These are phyloP conservation scores for Boletus pseudo-olivaceus DNA, from an alignment of 768 basidiomycete species.

Conservation along the genomic window DNA sequence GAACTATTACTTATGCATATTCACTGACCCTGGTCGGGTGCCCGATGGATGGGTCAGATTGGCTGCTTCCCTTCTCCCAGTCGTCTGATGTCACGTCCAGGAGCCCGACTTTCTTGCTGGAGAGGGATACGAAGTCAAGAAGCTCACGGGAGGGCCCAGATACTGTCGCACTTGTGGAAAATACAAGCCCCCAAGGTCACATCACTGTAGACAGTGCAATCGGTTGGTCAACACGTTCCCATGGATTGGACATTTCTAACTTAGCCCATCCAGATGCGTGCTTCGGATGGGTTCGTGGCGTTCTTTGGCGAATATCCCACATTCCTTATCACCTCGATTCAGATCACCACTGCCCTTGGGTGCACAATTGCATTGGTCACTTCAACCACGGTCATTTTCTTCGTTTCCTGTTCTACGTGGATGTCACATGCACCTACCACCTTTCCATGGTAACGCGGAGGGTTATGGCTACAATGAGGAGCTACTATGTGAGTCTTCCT, in stretches of 20 bases:
- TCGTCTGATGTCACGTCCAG: conserved; percentile 29
- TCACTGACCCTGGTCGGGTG: conserved; percentile 80
- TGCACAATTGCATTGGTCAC: conserved; percentile 93
- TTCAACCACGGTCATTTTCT: conserved; percentile 87
- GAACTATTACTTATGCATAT: conserved; percentile 86
- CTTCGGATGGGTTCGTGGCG: conserved; percentile 76
- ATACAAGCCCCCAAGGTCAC: conserved; percentile 85
- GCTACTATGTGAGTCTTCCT: conserved; percentile 50
- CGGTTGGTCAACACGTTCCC: conserved; percentile 43
- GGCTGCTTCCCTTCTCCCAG: background rate
- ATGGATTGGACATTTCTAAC: background rate
- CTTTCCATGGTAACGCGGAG: conserved; percentile 74
- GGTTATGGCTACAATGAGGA: conserved; percentile 45
- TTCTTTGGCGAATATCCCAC: background rate
- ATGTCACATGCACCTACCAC: conserved; percentile 87
- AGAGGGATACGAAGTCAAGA: conserved; percentile 89
- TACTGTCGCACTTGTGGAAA: conserved; percentile 83
- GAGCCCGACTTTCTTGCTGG: conserved; percentile 63
- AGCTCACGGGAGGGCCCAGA: conserved; percentile 74
- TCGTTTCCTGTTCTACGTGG: conserved; percentile 90
- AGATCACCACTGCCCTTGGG: conserved; percentile 94
- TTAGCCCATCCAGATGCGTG: conserved; percentile 53
- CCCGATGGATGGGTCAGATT: conserved; percentile 71
- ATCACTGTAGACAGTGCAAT: conserved; percentile 90
- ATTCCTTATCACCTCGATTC: conserved; percentile 6